Evolutionary conservation across 2,329 filamentous ascomycete species (phyloP).

Genomic region (Tolypocladium sp.): DNA sequence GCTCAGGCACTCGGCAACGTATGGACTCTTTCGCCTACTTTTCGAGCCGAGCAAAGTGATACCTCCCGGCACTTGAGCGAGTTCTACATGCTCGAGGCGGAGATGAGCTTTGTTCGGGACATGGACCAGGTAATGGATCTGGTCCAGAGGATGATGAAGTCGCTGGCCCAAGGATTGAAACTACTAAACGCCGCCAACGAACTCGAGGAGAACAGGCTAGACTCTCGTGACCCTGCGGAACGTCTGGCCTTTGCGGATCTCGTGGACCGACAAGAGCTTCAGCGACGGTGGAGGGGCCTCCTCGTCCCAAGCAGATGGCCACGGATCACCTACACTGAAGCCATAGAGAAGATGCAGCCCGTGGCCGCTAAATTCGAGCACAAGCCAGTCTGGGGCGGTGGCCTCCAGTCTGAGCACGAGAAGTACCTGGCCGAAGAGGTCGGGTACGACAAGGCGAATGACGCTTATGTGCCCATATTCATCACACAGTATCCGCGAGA

Average conservation of each 20-base stretch:
- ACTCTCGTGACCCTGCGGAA: conserved; percentile 29
- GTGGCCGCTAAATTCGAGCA: conserved; percentile 57
- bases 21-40: conserved; percentile 90
- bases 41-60: conserved; percentile 87
- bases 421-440: conserved; percentile 68
- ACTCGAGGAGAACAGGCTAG: conserved; percentile 25
- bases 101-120: conserved; percentile 68
- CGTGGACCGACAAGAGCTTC: conserved; percentile 37
- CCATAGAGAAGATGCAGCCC: conserved; percentile 58
- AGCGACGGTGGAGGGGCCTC: conserved; percentile 65
- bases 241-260: conserved; percentile 33
- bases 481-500: conserved; percentile 85
- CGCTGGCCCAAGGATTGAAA: conserved; percentile 30
- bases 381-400: conserved; percentile 59
- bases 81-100: conserved; percentile 97
- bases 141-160: conserved; percentile 69
- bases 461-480: conserved; percentile 61
- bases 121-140: conserved; percentile 66
- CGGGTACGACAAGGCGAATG: conserved; percentile 37
- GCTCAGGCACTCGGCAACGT: conserved; percentile 82
- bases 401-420: conserved; percentile 87
- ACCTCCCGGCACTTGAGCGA: conserved; percentile 91
- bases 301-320: conserved; percentile 52
- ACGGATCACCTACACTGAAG: conserved; percentile 73
- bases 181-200: conserved; percentile 34